These are phyloP conservation scores for Theileria luwenshuni DNA, from an alignment of 169 alveolate species.

Conservation along the genomic window DNA sequence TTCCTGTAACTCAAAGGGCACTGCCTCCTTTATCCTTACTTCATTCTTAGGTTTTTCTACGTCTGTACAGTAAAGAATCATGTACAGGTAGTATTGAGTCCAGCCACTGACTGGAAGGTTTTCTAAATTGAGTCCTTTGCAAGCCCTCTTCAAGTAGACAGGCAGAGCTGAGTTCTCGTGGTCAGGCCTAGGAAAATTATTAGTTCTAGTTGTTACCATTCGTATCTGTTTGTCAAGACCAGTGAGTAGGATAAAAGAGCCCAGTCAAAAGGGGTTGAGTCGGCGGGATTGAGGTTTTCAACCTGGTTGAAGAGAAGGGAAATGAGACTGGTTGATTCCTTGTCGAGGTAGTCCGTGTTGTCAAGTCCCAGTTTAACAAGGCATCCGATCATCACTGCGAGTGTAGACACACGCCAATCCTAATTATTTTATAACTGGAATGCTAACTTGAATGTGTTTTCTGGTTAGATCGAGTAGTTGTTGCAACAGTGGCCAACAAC, in stretches of 20 bases:
- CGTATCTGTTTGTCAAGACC: constrained; percentile 70
- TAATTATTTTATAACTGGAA: neutral
- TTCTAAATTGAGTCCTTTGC: constrained; percentile 62
- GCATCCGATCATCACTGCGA: constrained; percentile 68
- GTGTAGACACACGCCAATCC: constrained; percentile 77
- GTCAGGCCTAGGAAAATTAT: constrained; percentile 46
- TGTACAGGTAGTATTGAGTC: constrained; percentile 79
- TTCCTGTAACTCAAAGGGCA: constrained; percentile 79
- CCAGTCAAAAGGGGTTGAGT: constrained; percentile 76
- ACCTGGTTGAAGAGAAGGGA: constrained; percentile 57
- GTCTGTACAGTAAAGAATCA: constrained; percentile 81
- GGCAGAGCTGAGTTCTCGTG: constrained; percentile 26
- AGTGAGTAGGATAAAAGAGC: constrained; percentile 70
- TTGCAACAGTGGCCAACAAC: constrained; percentile 80
- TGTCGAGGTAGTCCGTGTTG: constrained; percentile 27
- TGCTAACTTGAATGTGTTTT: constrained; percentile 59
- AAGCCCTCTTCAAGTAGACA: constrained; percentile 58
- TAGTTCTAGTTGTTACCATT: constrained; percentile 46
- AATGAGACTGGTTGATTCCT: constrained; percentile 18
- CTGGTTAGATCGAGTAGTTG: constrained; percentile 71
- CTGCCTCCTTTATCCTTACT: constrained; percentile 70
- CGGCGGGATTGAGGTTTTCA: constrained; percentile 61
- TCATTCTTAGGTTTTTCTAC: constrained; percentile 82
- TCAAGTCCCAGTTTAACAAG: constrained; percentile 74
- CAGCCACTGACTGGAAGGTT: constrained; percentile 82